Evolutionary conservation across 2,329 filamentous ascomycete species (phyloP).

Genomic region (Penicillium sp.): DNA sequence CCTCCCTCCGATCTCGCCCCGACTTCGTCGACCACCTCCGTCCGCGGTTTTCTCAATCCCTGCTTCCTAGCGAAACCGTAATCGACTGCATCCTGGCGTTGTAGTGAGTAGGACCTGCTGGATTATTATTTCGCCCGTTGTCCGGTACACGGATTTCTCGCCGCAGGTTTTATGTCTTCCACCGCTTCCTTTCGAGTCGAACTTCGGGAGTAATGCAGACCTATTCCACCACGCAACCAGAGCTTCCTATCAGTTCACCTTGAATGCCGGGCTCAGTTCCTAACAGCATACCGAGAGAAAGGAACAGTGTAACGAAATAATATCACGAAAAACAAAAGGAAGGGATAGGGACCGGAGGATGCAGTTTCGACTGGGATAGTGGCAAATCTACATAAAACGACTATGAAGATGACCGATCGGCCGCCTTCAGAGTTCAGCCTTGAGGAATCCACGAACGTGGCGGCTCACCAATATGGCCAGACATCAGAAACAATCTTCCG

Average conservation of each 20-base stretch:
- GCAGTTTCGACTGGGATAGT: constrained; percentile 32
- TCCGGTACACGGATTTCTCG: constrained; percentile 34
- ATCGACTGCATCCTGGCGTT: constrained; percentile 34
- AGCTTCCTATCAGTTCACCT: constrained; percentile 32
- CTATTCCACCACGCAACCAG: constrained; percentile 30
- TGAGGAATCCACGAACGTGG: constrained; percentile 34
- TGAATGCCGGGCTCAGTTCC: constrained; percentile 25
- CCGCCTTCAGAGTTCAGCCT: constrained; percentile 35
- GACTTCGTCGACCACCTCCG: constrained; percentile 14
- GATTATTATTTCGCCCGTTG: constrained; percentile 26
- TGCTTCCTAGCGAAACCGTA: constrained; percentile 17
- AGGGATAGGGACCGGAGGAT: constrained; percentile 30
- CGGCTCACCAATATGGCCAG: constrained; percentile 30
- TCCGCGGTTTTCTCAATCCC: constrained; percentile 16
- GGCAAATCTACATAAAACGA: constrained; percentile 28
- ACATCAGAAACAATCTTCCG: constrained; percentile 27
- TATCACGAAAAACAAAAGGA: constrained; percentile 8
- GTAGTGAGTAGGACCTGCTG: constrained; percentile 38
- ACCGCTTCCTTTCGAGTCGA: constrained; percentile 24
- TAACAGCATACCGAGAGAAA: background rate
- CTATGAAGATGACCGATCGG: constrained; percentile 41
- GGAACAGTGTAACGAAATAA: background rate
- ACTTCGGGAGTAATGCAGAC: constrained; percentile 39
- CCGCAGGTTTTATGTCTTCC: constrained; percentile 20
- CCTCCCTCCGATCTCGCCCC: constrained; percentile 17